phyloP scores from a whole-genome alignment of 768 basidiomycete species.

The Tubosaeta brunneosetosa region DNA sequence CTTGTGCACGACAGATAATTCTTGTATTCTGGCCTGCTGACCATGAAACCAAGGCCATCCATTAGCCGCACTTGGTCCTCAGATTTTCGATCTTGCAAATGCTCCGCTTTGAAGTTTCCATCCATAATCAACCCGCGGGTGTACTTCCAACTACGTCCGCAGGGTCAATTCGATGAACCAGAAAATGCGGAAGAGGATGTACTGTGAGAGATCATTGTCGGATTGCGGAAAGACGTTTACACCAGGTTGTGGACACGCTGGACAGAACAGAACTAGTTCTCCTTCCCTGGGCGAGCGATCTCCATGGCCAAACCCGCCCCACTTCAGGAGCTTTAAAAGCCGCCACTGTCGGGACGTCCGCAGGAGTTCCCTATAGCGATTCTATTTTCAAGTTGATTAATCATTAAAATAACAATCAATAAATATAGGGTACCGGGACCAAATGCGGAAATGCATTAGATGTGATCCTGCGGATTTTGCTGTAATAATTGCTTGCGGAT shows the following conservation, averaged over 20 bases:
- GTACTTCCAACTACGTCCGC: background rate
- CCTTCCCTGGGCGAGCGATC: background rate
- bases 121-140: background rate
- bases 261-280: constrained; percentile 14
- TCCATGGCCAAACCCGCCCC: constrained; percentile 7
- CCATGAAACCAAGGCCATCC: background rate
- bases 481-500: background rate
- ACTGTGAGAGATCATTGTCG: too few relatives aligned
- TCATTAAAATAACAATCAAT: too few relatives aligned
- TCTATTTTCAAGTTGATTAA: background rate
- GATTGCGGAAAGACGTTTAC: constrained; percentile 7
- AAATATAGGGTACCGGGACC: background rate
- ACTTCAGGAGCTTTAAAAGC: constrained; percentile 18
- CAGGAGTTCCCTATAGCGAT: constrained; percentile 18
- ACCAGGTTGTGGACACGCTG: constrained; percentile 25
- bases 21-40: background rate
- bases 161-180: too few relatives aligned
- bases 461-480: background rate
- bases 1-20: background rate
- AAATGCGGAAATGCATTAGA: constrained; percentile 1
- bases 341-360: constrained; percentile 14
- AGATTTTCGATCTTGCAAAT: background rate
- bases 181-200: too few relatives aligned
- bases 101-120: background rate
- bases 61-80: background rate